These are phyloP conservation scores for Diplotaxis tenuifolia DNA, from an alignment of 345 rosid species.

Conservation along the genomic window DNA sequence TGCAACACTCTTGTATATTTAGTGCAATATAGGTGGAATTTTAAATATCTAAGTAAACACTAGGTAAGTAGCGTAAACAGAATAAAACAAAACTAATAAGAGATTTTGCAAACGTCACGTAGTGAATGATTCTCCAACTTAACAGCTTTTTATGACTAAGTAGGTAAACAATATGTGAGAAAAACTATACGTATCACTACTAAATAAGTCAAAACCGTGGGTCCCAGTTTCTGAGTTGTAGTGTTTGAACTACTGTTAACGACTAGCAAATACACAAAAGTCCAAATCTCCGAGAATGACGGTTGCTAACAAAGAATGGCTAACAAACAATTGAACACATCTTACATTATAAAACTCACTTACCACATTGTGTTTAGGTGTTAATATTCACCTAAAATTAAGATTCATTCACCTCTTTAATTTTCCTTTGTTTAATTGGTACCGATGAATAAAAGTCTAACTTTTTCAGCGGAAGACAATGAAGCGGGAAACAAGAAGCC, in stretches of 20 bases:
- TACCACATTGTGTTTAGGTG: slow-evolving; percentile 16
- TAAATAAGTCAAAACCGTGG: slow-evolving; percentile 26
- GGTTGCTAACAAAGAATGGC: slow-evolving; percentile 17
- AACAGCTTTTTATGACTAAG: slow-evolving; percentile 27
- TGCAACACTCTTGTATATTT: not conserved
- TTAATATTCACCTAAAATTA: slow-evolving; percentile 6
- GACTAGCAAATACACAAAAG: slow-evolving; percentile 2
- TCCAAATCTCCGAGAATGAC: slow-evolving; percentile 16
- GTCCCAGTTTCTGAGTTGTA: slow-evolving; percentile 5
- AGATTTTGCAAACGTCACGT: slow-evolving; percentile 22
- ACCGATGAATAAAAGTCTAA: slow-evolving; percentile 11
- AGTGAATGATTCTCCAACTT: slow-evolving; percentile 24
- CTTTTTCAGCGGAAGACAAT: slow-evolving; percentile 76
- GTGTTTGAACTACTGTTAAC: slow-evolving; percentile 2
- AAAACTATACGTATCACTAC: slow-evolving; percentile 1
- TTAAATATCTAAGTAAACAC: not conserved
- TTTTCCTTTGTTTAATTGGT: not conserved
- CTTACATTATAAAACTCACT: slow-evolving; percentile 6
- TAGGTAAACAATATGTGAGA: slow-evolving; percentile 13
- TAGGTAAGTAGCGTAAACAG: not conserved
- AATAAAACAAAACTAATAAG: not conserved
- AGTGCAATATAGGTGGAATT: not conserved
- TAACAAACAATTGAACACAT: slow-evolving; percentile 9
- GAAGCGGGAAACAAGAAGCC: slow-evolving; percentile 67
- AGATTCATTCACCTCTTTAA: too few species aligned